Evolutionary conservation across 2,329 filamentous ascomycete genomes (phyloP), one percentile per base, ranked within the genome.

Genomic region (Aureobasidium pullulans): DNA sequence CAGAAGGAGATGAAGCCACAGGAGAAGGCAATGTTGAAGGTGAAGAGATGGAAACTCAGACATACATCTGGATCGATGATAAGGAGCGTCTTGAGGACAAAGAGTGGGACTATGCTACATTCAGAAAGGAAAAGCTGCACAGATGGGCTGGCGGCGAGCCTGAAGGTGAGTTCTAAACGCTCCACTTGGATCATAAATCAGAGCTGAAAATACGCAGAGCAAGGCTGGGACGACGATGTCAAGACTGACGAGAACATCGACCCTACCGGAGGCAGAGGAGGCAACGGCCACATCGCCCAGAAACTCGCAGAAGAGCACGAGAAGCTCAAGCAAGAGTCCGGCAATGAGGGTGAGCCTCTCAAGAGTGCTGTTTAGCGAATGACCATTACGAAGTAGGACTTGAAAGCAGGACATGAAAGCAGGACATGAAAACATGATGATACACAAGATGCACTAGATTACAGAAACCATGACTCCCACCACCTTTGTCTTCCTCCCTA

Each of bases 71-170:
- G 70, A 71, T 77, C 63, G 72, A 77, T 15, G 66, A 72, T 46
- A 62, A 67, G 47, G 62, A 75, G 9, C 60, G 73, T 0, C 74
- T 97, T 16, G 90, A 96, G 71, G 77, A 82, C 34, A 73, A 76
- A 23, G 91, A 96, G 71, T 97, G 93, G 93, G 89, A 96, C 71
- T 94, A 91, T 75, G 84, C 86, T 49, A 84, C 88, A 63, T 97
- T 96, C 70, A 84, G 87, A 62, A 78, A 79, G 66, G 86, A 94
- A 62, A 96, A 91, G 76, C 76, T 88, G 79, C 68, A 72, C 50
- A 75, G 76, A 65, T 87, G 84, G 84, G 76, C 80, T 61, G 79
- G 76, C 11, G 74, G 71, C 16, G 76, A 79, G 60, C 60, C 60
- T 48, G 57, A 49, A 37, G 50, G 54, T 43, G n/a, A 49, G 61